Conservation (phyloP, 75 land plant species). For the Sequoiadendron giganteum region DNA sequence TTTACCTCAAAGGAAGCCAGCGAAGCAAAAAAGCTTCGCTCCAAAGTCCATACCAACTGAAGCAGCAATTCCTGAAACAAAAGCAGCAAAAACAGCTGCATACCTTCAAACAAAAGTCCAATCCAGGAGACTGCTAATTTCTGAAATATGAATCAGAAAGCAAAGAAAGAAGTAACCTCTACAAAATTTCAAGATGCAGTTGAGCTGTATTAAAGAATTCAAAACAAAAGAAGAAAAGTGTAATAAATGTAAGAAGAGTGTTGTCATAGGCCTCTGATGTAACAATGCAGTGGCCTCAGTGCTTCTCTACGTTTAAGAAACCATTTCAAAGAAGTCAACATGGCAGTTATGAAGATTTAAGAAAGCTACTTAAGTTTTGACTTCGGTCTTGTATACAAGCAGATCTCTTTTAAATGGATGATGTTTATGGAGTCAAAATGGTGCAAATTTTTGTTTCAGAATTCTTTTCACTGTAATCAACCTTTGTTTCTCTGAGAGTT, state of each 20-base stretch:
- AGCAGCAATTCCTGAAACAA: constrained; percentile 85
- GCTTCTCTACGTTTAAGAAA: not conserved
- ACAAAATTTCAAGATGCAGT: not conserved
- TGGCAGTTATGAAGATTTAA: not conserved
- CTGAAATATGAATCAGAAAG: not conserved
- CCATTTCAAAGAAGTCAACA: not conserved
- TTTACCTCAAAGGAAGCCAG: constrained; percentile 77
- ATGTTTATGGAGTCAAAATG: not conserved
- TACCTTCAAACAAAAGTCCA: constrained; percentile 45
- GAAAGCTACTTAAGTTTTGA: not conserved
- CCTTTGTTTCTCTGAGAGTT: not conserved
- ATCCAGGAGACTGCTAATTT: not conserved
- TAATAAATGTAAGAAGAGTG: not conserved
- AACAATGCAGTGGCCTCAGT: not conserved
- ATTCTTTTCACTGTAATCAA: not conserved
- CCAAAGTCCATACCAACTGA: constrained; percentile 86
- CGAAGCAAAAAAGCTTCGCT: constrained; percentile 75
- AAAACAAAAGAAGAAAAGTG: not conserved
- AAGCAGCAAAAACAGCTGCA: constrained; percentile 92
- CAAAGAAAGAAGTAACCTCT: not conserved
- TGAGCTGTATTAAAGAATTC: not conserved
- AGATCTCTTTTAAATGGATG: not conserved
- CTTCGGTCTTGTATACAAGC: not conserved
- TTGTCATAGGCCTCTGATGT: not conserved
- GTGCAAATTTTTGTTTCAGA: not conserved